phyloP scores from a whole-genome alignment of 2,329 filamentous ascomycete genomes.

The Paecilomyces dactylethromorphus region DNA sequence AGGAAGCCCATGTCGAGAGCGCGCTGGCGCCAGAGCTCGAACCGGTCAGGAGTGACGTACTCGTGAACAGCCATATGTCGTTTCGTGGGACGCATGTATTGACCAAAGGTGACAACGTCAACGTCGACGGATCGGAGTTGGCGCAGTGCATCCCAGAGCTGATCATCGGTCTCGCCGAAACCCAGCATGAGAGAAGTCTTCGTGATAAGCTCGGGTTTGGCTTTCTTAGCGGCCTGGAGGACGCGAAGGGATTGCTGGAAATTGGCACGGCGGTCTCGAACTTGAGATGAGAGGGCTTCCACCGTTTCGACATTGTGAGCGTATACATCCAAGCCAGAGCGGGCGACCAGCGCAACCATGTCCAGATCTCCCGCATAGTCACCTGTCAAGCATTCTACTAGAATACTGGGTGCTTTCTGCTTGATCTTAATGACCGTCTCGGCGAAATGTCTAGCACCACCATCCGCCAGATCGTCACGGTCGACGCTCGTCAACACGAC shows the following conservation, averaged over 20 bases:
- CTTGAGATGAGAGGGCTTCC: slow-evolving; percentile 80
- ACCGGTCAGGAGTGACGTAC: slow-evolving; percentile 85
- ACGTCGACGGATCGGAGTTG: slow-evolving; percentile 75
- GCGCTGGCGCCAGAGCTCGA: slow-evolving; percentile 84
- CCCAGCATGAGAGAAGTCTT: slow-evolving; percentile 98
- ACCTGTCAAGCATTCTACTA: slow-evolving; percentile 53
- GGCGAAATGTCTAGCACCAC: slow-evolving; percentile 82
- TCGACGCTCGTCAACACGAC: slow-evolving; percentile 93
- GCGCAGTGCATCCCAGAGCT: slow-evolving; percentile 71
- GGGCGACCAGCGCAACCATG: slow-evolving; percentile 77
- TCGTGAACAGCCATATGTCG: slow-evolving; percentile 94
- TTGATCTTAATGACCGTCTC: slow-evolving; percentile 95
- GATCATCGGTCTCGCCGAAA: slow-evolving; percentile 81
- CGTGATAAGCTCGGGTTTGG: slow-evolving; percentile 75
- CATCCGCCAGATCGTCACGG: slow-evolving; percentile 83
- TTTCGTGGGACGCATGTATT: slow-evolving; percentile 99
- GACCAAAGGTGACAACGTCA: slow-evolving; percentile 97
- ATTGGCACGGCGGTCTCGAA: slow-evolving; percentile 81
- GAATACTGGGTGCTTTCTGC: slow-evolving; percentile 52
- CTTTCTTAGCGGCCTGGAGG: slow-evolving; percentile 72
- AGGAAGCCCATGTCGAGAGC: slow-evolving; percentile 94
- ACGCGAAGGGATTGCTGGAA: slow-evolving; percentile 82
- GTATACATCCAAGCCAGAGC: slow-evolving; percentile 88
- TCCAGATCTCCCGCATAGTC: slow-evolving; percentile 82
- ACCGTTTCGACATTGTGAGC: slow-evolving; percentile 97